phyloP scores from a whole-genome alignment of 306 rosid genomes.

The Geum urbanum region DNA sequence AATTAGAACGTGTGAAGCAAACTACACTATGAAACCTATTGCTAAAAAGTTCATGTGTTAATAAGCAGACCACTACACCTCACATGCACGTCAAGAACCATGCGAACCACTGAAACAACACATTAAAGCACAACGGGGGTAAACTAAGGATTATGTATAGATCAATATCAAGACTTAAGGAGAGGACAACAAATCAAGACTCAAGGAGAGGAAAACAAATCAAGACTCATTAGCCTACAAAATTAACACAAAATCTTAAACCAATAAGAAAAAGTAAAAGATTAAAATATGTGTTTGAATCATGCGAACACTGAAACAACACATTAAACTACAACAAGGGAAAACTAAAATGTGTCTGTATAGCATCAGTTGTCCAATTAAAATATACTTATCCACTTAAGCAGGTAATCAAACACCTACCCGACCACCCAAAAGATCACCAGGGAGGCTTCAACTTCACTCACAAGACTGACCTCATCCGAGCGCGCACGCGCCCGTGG shows the following conservation, averaged over 20 bases:
- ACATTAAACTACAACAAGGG: background rate
- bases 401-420: too few species aligned
- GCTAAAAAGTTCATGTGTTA: background rate
- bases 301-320: conserved; percentile 3
- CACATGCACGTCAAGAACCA: background rate
- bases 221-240: background rate
- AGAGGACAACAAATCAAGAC: background rate
- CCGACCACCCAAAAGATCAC: too few species aligned
- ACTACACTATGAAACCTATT: background rate
- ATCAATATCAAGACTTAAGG: background rate
- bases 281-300: background rate
- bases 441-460: too few species aligned
- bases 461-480: too few species aligned
- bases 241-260: background rate
- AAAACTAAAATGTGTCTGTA: too few species aligned
- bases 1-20: background rate
- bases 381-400: too few species aligned
- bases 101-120: conserved; percentile 1
- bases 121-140: background rate
- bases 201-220: background rate
- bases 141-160: too few species aligned
- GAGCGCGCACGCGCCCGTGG: too few species aligned
- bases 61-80: background rate
- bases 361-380: too few species aligned
- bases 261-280: conserved; percentile 1